Evolutionary conservation across 2,329 filamentous ascomycete genomes (phyloP), one percentile per base, ranked within the genome.

Genomic region (Exophiala sp.): DNA sequence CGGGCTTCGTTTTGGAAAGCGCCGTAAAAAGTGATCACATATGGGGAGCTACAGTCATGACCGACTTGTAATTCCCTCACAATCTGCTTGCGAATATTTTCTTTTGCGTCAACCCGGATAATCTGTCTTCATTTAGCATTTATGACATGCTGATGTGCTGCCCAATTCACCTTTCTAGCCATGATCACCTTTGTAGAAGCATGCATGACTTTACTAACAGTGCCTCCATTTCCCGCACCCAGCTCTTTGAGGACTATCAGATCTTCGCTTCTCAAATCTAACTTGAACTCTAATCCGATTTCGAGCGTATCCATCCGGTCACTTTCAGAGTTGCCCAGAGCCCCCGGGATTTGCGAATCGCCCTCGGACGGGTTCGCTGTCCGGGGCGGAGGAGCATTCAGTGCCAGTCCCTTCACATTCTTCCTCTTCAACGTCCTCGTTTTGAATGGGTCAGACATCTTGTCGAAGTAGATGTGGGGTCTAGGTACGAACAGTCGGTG

Each of bases 31-130:
- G 86, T 95, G 53, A 98, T 93, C 64, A 98, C 97, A 68, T 94
- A 90, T 54, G 93, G 87, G 18, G 88, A 96, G 65, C 95, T 93
- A 70, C 93, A 98, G 64, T 94, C 88, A 66, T 96, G 90, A 83
- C 97, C 97, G 60, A 98, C 96, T 66, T 96, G 90, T 45, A 98
- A 80, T 69, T 98, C 93, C 66, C 93, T 84, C 56, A 98, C 87
- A 60, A 98, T 98, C 64, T 94, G 86, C 73, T 94, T 96, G 61
- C 93, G 85, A 69, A 97, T 88, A 65, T 96, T 91, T 66, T 90
- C 90, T 75, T 97, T 97, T 32, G 90, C 93, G 68, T 98, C 93
- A 64, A 98, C 91, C 61, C 96, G 91, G 62, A 98, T 98, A 58
- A 96, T 85, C 90, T 96, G 63, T 13, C 39, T 19, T 58, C 46